Base-by-base conservation (phyloP, 768 basidiomycete genomes). In the Nevesoporus exiguus region DNA sequence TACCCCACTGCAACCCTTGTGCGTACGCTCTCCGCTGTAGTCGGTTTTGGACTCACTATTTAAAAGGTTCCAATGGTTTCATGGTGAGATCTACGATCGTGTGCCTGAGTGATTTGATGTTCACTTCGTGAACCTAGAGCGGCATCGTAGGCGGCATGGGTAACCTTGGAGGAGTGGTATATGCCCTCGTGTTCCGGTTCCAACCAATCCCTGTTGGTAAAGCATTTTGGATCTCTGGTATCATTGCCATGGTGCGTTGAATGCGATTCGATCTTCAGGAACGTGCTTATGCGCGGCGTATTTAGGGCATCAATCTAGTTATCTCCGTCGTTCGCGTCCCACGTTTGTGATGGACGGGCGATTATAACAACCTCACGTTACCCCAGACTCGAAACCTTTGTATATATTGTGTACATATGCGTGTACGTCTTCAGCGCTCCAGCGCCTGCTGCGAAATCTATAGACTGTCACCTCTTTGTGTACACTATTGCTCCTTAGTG, bases 81-180 rank as follows among this genome's bases (percentile, higher is more conserved):
- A 68, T 73, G 70, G 71, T 72, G 29, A 56, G 46, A 44, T 9
- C 5, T 36, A 24, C 5, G 33, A 6, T 47, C 15, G 15, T 25
- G 22, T 7, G 22, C 22, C 8, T 19, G 13, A 11, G 9, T n/a
- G n/a, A 15, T 9, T 10, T 33, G 40, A 19, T 2, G 24, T 7
- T 37, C 19, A 53, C n/a, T 3, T 37, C 8, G 5, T 21, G 15
- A 3, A 9, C 17, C 14, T 45, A 67, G 57, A 72, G 59, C 51
- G 77, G 67, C 39, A 70, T 73, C 49, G 78, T 76, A 39, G 74
- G 79, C 15, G 65, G 61, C 2, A 60, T 70, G 52, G 76, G 73
- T 47, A 66, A 70, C 68, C n/a, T 78, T 46, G 77, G 81, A 5
- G 81, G 81, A 5, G 66, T 82, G 42, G 57, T 77, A 25, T 80